phyloP scores from a whole-genome alignment of 202 grass and related monocot genomes.

The Elaeis oleifera region DNA sequence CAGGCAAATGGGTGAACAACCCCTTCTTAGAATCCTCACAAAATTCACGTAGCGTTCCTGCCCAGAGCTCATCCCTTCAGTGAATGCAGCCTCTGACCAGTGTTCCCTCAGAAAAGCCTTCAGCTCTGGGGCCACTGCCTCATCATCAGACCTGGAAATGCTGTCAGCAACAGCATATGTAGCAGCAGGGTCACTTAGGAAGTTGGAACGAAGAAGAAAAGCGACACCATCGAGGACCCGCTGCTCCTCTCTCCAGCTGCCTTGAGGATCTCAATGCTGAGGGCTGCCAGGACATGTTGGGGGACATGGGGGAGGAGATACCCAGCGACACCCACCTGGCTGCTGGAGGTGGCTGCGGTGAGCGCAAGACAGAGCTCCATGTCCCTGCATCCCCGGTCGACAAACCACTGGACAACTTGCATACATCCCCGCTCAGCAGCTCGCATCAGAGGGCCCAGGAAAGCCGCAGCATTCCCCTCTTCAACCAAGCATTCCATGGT shows the following conservation, averaged over 20 bases:
- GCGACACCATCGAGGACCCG: conserved; percentile 35
- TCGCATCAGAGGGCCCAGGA: conserved; percentile 85
- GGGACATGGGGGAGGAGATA: conserved; percentile 85
- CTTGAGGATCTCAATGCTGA: conserved; percentile 85
- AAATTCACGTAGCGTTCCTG: conserved; percentile 55
- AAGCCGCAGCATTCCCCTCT: conserved; percentile 63
- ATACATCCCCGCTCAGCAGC: conserved; percentile 78
- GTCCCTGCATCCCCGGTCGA: conserved; percentile 70
- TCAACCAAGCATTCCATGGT: conserved; percentile 94
- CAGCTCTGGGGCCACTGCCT: conserved; percentile 36
- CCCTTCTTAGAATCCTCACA: conserved; percentile 49
- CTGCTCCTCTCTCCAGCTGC: conserved; percentile 83
- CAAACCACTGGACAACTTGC: conserved; percentile 85
- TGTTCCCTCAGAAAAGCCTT: conserved; percentile 62
- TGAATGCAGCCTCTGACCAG: conserved; percentile 59
- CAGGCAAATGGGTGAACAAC: conserved; percentile 41
- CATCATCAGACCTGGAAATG: conserved; percentile 29
- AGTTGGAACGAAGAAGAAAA: conserved; percentile 36
- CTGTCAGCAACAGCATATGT: conserved; percentile 59
- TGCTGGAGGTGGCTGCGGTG: conserved; percentile 74
- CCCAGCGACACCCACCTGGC: conserved; percentile 47
- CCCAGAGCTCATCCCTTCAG: conserved; percentile 31
- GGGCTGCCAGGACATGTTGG: conserved; percentile 62
- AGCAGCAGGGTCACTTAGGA: conserved; percentile 43
- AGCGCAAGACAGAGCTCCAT: conserved; percentile 96